Conservation (phyloP, 495 filamentous ascomycete species). For the Neurospora terricola region DNA sequence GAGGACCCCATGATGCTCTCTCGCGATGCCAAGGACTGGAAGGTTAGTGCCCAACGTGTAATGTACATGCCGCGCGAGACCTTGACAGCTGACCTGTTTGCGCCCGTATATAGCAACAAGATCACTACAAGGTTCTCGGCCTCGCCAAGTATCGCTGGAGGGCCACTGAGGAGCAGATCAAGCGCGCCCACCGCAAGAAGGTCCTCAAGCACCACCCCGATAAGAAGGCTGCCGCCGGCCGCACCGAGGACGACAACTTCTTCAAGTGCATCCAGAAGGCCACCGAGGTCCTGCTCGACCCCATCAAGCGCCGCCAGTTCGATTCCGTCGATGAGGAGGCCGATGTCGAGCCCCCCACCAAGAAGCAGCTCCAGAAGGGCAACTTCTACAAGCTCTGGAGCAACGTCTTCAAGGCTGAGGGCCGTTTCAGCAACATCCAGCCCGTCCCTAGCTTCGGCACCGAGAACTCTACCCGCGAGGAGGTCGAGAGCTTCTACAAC, state of each 20-base stretch:
- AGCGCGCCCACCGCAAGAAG: slow-evolving; percentile 97
- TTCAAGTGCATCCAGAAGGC: slow-evolving; percentile 99
- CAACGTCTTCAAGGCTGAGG: slow-evolving; percentile 78
- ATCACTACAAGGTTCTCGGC: slow-evolving; percentile 96
- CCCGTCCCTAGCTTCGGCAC: slow-evolving; percentile 80
- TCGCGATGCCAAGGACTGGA: slow-evolving; percentile 98
- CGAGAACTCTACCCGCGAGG: slow-evolving; percentile 75
- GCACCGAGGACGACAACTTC: slow-evolving; percentile 89
- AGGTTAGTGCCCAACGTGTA: slow-evolving; percentile 44
- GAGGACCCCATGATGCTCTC: slow-evolving; percentile 86
- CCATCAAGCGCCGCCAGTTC: slow-evolving; percentile 85
- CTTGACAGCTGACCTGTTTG: slow-evolving; percentile 14
- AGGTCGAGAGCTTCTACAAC: slow-evolving; percentile 94
- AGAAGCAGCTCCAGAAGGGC: slow-evolving; percentile 75
- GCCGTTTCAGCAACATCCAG: slow-evolving; percentile 80
- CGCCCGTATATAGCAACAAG: slow-evolving; percentile 56
- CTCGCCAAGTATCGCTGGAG: slow-evolving; percentile 81
- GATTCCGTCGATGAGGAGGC: slow-evolving; percentile 93
- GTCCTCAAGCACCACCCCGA: slow-evolving; percentile 97
- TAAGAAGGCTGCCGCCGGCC: slow-evolving; percentile 88
- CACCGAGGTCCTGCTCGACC: slow-evolving; percentile 85
- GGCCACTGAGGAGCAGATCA: slow-evolving; percentile 96
- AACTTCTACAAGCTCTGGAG: slow-evolving; percentile 94
- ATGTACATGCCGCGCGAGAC: background rate
- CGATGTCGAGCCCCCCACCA: slow-evolving; percentile 79